A percentile compares a stretch with the other conserved stretches of the same genome.
phyloP scores from a whole-genome alignment of 2,329 filamentous ascomycete species.

The Aspergillus aculeatinus region DNA sequence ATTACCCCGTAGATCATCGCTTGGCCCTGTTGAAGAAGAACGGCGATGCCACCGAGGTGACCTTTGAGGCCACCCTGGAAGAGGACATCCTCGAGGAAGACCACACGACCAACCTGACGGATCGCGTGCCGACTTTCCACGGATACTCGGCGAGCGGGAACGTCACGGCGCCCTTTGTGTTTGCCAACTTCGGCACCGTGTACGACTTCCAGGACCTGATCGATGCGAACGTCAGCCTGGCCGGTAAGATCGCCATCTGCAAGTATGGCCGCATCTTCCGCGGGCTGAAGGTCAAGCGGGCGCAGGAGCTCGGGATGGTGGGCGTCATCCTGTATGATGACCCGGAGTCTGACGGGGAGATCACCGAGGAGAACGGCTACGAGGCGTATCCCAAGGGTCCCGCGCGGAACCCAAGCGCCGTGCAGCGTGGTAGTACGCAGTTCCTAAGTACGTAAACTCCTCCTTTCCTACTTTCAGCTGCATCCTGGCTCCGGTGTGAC shows the following conservation, averaged over 20 bases:
- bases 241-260: constrained; percentile 82
- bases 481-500: not conserved
- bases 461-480: not conserved
- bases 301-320: constrained; percentile 84
- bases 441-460: constrained; percentile 64
- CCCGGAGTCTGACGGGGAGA: constrained; percentile 80
- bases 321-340: constrained; percentile 84
- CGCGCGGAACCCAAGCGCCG: constrained; percentile 80
- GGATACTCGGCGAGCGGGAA: constrained; percentile 92
- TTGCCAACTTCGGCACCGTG: constrained; percentile 87
- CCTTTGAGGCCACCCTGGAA: constrained; percentile 76
- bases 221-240: constrained; percentile 69
- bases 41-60: constrained; percentile 49
- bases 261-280: constrained; percentile 87
- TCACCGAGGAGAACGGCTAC: constrained; percentile 78
- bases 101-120: constrained; percentile 67
- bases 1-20: constrained; percentile 71
- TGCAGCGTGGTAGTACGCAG: constrained; percentile 84
- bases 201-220: constrained; percentile 80
- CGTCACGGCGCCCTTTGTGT: constrained; percentile 83
- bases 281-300: constrained; percentile 88
- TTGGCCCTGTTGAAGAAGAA: constrained; percentile 63
- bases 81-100: constrained; percentile 86
- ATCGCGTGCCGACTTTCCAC: constrained; percentile 86
- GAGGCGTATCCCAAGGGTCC: constrained; percentile 80